phyloP scores from a whole-genome alignment of 768 basidiomycete genomes.

The Dictyophora rubrovolvata region DNA sequence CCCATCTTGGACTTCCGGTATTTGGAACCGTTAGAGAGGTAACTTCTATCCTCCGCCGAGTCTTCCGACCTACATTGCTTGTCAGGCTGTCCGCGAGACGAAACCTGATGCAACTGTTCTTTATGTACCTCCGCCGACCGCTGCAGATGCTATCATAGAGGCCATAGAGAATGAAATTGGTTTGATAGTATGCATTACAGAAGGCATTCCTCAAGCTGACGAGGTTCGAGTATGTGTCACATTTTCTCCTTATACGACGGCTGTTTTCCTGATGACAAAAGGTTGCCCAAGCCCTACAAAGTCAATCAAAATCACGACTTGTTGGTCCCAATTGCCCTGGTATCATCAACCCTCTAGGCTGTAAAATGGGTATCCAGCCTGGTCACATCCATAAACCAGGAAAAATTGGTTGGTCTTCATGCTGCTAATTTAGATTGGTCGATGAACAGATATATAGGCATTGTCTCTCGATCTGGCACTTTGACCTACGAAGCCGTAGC shows the following conservation, averaged over 20 bases:
- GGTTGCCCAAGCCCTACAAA: slow-evolving; percentile 91
- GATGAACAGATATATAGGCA: slow-evolving; percentile 38
- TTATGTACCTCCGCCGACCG: slow-evolving; percentile 95
- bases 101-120: slow-evolving; percentile 91
- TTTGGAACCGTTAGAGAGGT: slow-evolving; percentile 91
- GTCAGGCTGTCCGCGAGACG: slow-evolving; percentile 75
- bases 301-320: slow-evolving; percentile 88
- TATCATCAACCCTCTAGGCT: slow-evolving; percentile 92
- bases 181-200: slow-evolving; percentile 96
- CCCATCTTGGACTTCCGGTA: slow-evolving; percentile 89
- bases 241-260: neutral
- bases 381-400: slow-evolving; percentile 97
- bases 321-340: slow-evolving; percentile 99
- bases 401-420: slow-evolving; percentile 62
- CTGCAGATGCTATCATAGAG: slow-evolving; percentile 96
- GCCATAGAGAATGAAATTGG: slow-evolving; percentile 98
- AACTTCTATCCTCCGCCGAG: neutral
- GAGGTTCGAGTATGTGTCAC: slow-evolving; percentile 67
- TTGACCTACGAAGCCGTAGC: slow-evolving; percentile 98
- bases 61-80: slow-evolving; percentile 8
- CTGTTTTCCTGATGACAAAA: slow-evolving; percentile 18
- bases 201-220: slow-evolving; percentile 96
- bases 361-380: slow-evolving; percentile 99
- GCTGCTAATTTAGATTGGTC: neutral
- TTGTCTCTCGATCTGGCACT: slow-evolving; percentile 92